A percentile compares a stretch with the other conserved stretches of the same genome.
Evolutionary conservation across 345 rosid genomes (phyloP).

Genomic region (Pistacia atlantica): DNA sequence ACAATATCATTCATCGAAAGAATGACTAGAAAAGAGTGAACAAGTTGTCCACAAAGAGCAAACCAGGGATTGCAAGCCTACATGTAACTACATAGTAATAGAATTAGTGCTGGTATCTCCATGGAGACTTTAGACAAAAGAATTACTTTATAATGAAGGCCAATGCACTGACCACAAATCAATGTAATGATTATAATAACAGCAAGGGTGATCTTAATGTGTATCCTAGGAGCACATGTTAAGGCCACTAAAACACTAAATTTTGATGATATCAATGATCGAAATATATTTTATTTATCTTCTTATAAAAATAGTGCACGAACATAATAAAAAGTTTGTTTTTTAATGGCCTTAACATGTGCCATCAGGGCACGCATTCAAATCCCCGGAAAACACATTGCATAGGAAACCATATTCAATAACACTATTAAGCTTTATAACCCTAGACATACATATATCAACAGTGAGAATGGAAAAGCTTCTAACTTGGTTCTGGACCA

Average conservation of each 20-base stretch:
- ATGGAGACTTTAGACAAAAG: neutral
- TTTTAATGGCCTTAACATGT: too few relatives aligned
- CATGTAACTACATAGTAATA: neutral
- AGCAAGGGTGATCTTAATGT: neutral
- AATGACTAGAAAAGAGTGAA: too few relatives aligned
- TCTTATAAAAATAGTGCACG: too few relatives aligned
- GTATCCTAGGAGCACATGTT: too few relatives aligned
- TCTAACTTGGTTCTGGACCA: conserved; percentile 94
- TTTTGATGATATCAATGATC: too few relatives aligned
- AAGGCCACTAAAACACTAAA: too few relatives aligned
- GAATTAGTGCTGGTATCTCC: neutral
- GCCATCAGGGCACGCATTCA: too few relatives aligned
- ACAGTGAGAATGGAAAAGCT: conserved; percentile 50
- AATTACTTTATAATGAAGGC: neutral
- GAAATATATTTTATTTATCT: too few relatives aligned
- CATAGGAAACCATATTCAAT: conserved; percentile 8
- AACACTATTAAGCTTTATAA: conserved; percentile 23
- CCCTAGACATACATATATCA: conserved; percentile 47
- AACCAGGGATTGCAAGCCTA: neutral
- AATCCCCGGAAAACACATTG: neutral
- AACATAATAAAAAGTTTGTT: too few relatives aligned
- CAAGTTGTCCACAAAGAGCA: too few relatives aligned
- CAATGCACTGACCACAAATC: neutral
- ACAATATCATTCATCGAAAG: too few relatives aligned
- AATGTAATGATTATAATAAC: neutral